Percentiles rank a stretch among this genome's conserved stretches.
Conservation (phyloP, 768 basidiomycete genomes). For the Serendipita sp. region DNA sequence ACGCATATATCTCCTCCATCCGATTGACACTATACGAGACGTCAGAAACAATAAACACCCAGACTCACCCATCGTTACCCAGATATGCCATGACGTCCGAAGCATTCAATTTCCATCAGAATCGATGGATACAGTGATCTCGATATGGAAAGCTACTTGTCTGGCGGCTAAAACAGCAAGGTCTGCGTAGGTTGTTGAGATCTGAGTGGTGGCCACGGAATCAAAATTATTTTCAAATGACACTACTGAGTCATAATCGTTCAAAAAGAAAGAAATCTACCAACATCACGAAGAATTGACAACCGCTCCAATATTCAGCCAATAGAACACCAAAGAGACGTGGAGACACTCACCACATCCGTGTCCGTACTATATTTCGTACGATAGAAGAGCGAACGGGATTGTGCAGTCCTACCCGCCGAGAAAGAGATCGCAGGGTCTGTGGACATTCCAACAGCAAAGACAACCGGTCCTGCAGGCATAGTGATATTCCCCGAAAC, state of each 20-base stretch:
- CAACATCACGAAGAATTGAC: no score
- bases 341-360: not conserved
- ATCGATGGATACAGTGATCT: no score
- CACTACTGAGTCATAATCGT: not conserved
- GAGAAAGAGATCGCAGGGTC: not conserved
- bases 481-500: constrained; percentile 8
- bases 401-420: not conserved
- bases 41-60: not conserved
- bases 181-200: not conserved
- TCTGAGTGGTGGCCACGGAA: not conserved
- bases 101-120: no score
- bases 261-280: not conserved
- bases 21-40: no score
- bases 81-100: no score
- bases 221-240: not conserved
- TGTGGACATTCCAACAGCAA: not conserved
- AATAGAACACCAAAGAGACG: not conserved
- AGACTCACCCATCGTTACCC: no score
- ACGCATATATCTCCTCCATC: no score
- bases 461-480: constrained; percentile 7
- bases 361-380: not conserved
- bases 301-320: not conserved
- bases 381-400: not conserved
- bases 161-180: not conserved
- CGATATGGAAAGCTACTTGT: no score